Evolutionary conservation across 495 filamentous ascomycete genomes (phyloP).

Genomic region (Beverwykella pulmonaria): DNA sequence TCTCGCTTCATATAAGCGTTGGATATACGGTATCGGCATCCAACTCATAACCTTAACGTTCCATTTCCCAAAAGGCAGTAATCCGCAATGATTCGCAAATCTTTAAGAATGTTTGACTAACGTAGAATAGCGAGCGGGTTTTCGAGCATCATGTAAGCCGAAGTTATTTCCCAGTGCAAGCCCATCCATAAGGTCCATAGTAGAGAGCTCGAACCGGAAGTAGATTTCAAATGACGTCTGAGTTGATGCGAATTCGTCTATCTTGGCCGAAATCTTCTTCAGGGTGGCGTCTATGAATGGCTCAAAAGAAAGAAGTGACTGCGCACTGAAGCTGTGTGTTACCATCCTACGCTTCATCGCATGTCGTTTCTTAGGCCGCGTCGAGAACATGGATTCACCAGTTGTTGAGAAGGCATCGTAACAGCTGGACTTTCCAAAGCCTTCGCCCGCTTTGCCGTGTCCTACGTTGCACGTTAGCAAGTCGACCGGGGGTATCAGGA

Average conservation of each 20-base stretch:
- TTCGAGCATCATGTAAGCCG: constrained; percentile 29
- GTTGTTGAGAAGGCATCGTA: constrained; percentile 36
- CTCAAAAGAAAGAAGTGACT: constrained; percentile 28
- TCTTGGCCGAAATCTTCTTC: constrained; percentile 23
- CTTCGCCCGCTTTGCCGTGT: constrained; percentile 20
- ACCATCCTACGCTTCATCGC: constrained; percentile 33
- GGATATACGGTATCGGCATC: constrained; percentile 29
- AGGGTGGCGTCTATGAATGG: constrained; percentile 30
- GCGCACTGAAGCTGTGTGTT: constrained; percentile 18
- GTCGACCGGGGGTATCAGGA: too few species aligned
- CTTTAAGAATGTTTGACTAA: constrained; percentile 29
- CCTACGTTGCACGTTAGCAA: too few species aligned
- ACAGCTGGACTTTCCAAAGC: constrained; percentile 34
- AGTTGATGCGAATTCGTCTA: constrained; percentile 8
- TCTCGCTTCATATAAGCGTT: constrained; percentile 21
- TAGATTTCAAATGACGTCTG: constrained; percentile 27
- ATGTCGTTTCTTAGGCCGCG: constrained; percentile 32
- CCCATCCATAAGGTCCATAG: constrained; percentile 38
- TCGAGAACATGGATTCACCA: constrained; percentile 30
- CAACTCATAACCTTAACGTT: constrained; percentile 32
- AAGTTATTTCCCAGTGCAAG: constrained; percentile 32
- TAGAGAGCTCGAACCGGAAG: constrained; percentile 36
- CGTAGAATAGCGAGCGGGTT: constrained; percentile 26
- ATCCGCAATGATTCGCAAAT: constrained; percentile 24
- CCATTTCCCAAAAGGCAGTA: constrained; percentile 34